Percentiles rank a stretch among this genome's conserved stretches.
Evolutionary conservation across 148 eudicot genomes (phyloP).

Genomic region (Mesembryanthemum crystallinum): DNA sequence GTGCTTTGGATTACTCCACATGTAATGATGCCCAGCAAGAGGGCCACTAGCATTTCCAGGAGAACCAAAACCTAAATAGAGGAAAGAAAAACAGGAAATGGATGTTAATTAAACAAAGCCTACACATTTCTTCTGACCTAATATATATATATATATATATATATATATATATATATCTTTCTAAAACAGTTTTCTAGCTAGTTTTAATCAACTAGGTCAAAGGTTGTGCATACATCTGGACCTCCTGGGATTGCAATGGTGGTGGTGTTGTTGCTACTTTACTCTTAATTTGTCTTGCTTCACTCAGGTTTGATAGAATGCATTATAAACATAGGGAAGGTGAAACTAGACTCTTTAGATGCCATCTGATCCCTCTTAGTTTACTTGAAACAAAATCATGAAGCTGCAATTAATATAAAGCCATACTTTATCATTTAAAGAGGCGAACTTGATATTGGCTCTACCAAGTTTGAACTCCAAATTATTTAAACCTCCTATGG

Average conservation of each 20-base stretch:
- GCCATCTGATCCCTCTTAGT: background rate
- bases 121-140: background rate
- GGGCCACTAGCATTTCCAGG: conserved; percentile 54
- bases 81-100: conserved; percentile 11
- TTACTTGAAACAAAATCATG: background rate
- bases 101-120: background rate
- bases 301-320: background rate
- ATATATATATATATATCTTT: background rate
- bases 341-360: background rate
- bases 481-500: background rate
- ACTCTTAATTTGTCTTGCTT: background rate
- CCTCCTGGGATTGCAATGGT: too few relatives aligned
- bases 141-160: background rate
- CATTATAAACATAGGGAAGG: background rate
- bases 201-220: too few relatives aligned
- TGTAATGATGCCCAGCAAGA: conserved; percentile 46
- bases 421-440: background rate
- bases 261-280: background rate
- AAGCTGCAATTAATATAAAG: background rate
- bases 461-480: background rate
- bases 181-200: too few relatives aligned
- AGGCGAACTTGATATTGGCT: background rate
- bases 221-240: too few relatives aligned
- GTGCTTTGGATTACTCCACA: conserved; percentile 56
- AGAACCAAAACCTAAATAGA: conserved; percentile 45